Evolutionary conservation across 176 grass and related monocot species (phyloP).

Genomic region (Aegilops tauschii): DNA sequence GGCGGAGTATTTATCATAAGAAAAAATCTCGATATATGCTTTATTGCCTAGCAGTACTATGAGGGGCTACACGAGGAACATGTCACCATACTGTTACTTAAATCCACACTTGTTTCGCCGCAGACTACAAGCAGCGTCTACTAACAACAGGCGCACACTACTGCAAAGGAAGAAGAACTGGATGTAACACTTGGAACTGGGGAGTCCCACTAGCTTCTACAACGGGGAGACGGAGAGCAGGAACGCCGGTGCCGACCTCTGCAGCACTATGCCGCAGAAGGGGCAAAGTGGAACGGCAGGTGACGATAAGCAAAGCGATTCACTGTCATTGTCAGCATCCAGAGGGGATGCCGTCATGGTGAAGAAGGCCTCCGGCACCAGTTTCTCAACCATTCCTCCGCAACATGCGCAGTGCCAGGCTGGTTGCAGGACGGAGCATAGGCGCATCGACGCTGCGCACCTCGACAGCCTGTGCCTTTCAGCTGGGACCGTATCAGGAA

Average conservation of each 20-base stretch:
- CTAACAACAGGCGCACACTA: neutral
- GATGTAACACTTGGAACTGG: neutral
- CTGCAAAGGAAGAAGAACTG: neutral
- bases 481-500: neutral
- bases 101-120: too few relatives aligned
- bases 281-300: conserved; percentile 38
- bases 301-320: neutral
- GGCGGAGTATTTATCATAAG: too few relatives aligned
- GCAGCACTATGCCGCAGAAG: conserved; percentile 58
- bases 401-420: conserved; percentile 62
- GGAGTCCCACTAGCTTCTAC: conserved; percentile 15
- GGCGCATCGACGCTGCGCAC: conserved; percentile 50
- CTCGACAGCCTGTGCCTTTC: conserved; percentile 57
- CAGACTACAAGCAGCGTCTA: neutral
- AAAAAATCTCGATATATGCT: too few relatives aligned
- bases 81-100: too few relatives aligned
- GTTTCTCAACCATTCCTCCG: conserved; percentile 38
- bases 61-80: too few relatives aligned
- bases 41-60: too few relatives aligned
- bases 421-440: conserved; percentile 43
- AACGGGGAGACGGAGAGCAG: conserved; percentile 45
- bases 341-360: conserved; percentile 24
- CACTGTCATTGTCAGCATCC: conserved; percentile 12
- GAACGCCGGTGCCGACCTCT: conserved; percentile 57
- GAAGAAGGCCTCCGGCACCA: conserved; percentile 47